Conservation (phyloP, 2,329 filamentous ascomycete genomes). For the Phaeoacremonium minimum region DNA sequence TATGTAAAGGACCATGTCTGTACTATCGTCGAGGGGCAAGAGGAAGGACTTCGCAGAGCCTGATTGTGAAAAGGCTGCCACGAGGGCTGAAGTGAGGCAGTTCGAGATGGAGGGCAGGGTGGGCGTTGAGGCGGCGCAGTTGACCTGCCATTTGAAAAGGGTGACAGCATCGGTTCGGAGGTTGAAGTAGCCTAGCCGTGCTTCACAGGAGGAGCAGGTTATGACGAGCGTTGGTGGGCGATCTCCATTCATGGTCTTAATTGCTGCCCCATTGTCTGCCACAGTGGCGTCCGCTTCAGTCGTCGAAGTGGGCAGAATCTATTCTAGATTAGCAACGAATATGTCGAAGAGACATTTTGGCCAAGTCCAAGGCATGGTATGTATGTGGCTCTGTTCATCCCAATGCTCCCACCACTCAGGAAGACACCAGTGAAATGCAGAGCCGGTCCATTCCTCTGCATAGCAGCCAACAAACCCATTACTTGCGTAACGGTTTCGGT, state of each 20-base stretch:
- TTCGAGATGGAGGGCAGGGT: slow-evolving; percentile 35
- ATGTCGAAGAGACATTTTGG: no score
- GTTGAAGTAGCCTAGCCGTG: slow-evolving; percentile 43
- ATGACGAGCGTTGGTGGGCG: slow-evolving; percentile 23
- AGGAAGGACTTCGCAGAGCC: slow-evolving; percentile 54
- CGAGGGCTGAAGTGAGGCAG: slow-evolving; percentile 48
- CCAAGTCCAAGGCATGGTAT: no score
- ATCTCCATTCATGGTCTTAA: not conserved
- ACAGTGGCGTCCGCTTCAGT: not conserved
- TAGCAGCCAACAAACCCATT: slow-evolving; percentile 32
- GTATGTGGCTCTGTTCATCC: slow-evolving; percentile 10
- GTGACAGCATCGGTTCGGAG: slow-evolving; percentile 38
- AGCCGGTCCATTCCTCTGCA: slow-evolving; percentile 5
- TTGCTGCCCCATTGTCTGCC: not conserved
- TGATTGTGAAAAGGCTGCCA: slow-evolving; percentile 50
- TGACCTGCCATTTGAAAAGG: slow-evolving; percentile 55
- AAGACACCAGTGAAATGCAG: slow-evolving; percentile 2
- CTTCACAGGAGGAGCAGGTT: slow-evolving; percentile 39
- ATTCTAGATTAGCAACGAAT: no score
- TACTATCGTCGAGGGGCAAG: slow-evolving; percentile 26
- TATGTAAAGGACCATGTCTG: slow-evolving; percentile 33
- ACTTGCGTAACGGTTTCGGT: slow-evolving; percentile 29
- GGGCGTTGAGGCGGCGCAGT: slow-evolving; percentile 22
- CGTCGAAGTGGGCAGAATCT: no score
- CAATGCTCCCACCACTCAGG: slow-evolving; percentile 11